phyloP scores from a whole-genome alignment of 768 basidiomycete species.

The Pholiota molesta region DNA sequence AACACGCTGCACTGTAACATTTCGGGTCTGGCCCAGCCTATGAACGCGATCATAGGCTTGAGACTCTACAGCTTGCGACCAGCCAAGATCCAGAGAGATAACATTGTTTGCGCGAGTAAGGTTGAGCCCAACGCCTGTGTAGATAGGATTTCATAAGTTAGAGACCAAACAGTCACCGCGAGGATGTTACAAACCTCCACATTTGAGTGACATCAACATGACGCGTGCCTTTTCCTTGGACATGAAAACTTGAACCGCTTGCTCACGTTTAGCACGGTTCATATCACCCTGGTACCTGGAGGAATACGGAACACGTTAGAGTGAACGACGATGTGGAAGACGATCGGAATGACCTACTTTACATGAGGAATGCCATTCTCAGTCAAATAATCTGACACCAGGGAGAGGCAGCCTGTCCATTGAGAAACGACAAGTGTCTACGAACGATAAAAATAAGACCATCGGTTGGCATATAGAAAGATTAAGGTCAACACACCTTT shows the following conservation, averaged over 20 bases:
- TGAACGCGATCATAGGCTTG: constrained; percentile 67
- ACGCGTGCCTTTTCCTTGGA: constrained; percentile 54
- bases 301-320: not conserved
- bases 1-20: constrained; percentile 56
- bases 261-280: constrained; percentile 52
- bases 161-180: too few species aligned
- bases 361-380: constrained; percentile 55
- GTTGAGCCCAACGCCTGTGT: constrained; percentile 59
- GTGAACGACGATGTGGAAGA: not conserved
- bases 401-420: constrained; percentile 67
- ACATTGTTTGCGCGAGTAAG: constrained; percentile 67
- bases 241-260: constrained; percentile 64
- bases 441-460: not conserved
- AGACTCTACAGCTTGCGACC: constrained; percentile 64
- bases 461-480: not conserved
- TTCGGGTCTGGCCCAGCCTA: constrained; percentile 55
- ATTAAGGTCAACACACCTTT: constrained; percentile 48
- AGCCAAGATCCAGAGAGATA: constrained; percentile 63
- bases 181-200: constrained; percentile 49
- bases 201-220: constrained; percentile 68
- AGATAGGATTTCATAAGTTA: too few species aligned
- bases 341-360: constrained; percentile 40
- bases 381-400: constrained; percentile 65
- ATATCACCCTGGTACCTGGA: constrained; percentile 66
- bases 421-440: constrained; percentile 70